Conservation (phyloP, 176 grass and related monocot species). For the Oryza meridionalis region DNA sequence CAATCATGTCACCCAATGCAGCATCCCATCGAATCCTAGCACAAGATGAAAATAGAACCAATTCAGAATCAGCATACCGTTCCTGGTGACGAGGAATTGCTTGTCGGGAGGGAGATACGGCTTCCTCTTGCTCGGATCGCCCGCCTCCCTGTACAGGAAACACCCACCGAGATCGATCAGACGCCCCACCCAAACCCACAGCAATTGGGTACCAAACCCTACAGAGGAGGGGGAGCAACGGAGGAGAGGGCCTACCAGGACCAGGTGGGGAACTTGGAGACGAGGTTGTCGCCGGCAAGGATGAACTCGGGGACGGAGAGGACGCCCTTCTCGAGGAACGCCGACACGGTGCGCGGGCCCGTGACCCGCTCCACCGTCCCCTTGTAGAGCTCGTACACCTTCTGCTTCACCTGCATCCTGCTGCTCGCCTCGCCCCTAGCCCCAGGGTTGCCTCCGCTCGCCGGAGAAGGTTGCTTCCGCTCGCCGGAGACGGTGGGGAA, state of each 20-base stretch:
- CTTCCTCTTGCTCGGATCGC: constrained; percentile 86
- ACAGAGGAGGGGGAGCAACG: not conserved
- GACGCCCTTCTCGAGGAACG: constrained; percentile 96
- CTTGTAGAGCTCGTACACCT: constrained; percentile 79
- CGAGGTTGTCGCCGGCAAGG: constrained; percentile 95
- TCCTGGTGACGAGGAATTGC: constrained; percentile 90
- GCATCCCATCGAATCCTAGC: constrained; percentile 1
- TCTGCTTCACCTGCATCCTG: constrained; percentile 80
- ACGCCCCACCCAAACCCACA: not conserved
- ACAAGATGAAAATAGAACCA: constrained; percentile 6
- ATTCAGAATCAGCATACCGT: constrained; percentile 56
- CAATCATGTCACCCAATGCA: constrained; percentile 3
- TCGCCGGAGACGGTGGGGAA: constrained; percentile 22
- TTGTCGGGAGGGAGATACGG: constrained; percentile 75
- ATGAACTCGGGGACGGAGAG: constrained; percentile 92
- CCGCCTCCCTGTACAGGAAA: constrained; percentile 66
- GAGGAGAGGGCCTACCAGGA: constrained; percentile 70
- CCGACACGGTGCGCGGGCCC: constrained; percentile 74
- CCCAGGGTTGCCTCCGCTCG: not conserved
- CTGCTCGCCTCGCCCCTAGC: not conserved
- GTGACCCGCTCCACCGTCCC: constrained; percentile 84
- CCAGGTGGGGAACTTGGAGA: constrained; percentile 97
- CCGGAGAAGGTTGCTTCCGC: constrained; percentile 6
- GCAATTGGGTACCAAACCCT: not conserved
- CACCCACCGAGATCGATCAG: constrained; percentile 47